Evolutionary conservation across 495 filamentous ascomycete species (phyloP), one percentile per base, ranked within the genome.

Genomic region (Penicillium ochrochloron): DNA sequence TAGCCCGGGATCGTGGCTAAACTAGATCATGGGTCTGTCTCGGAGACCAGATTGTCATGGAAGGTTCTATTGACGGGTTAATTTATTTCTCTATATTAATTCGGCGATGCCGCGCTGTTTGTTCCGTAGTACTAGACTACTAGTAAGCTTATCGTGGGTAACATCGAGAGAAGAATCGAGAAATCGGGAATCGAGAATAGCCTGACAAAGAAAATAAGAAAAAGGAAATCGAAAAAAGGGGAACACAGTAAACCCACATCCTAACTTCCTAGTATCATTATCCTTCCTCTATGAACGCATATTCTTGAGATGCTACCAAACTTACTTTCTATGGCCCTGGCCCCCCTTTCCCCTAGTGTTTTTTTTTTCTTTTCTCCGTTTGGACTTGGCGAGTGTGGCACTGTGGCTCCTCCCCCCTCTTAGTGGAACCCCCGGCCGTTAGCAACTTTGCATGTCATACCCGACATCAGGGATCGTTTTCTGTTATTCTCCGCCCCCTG

Each of bases 401-500:
- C n/a, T 14, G 44, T 9, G 19, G 7, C 42, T 19, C 44, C 21
- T 19, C 46, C 46, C 37, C 33, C 46, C 21, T 27, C 48, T 54
- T 59, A 37, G 57, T 64, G 34, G 65, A 53, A 41, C 57, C 61
- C 51, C 55, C 33, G 42, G 21, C 34, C 57, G 51, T 58, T 60
- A 48, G 65, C n/a, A n/a, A n/a, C n/a, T n/a, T n/a, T n/a, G n/a
- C 39, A 64, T 57, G 56, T 64, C 65, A 64, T 44, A 27, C 46
- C 59, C 46, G 46, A 12, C 44, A 25, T 60, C 12, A 11, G 27
- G 31, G 44, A 25, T 25, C 44, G 9, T 25, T 25, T 48, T 60
- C 21, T 46, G 44, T 52, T 60, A 58, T 51, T 41, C 39, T 50
- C 41, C 44, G 59, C 33, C 41, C 27, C 48, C 48, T 64, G 21